These are phyloP conservation scores for Cubamyces sp. DNA, from an alignment of 768 basidiomycete species.

Conservation along the genomic window DNA sequence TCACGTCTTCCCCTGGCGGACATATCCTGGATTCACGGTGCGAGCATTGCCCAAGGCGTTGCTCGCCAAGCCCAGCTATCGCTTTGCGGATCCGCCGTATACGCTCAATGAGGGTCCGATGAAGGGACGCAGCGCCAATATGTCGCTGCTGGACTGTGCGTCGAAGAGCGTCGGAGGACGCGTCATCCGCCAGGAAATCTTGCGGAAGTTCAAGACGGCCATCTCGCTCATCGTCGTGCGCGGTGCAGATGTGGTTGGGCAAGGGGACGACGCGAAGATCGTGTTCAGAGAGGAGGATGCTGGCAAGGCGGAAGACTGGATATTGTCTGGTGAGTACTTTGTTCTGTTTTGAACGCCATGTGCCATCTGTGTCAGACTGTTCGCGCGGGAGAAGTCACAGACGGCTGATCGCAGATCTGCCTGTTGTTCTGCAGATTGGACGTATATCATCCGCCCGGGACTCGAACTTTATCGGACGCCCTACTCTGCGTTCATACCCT, in stretches of 20 bases:
- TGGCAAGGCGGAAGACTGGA: conserved; percentile 11
- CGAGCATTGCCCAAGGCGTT: conserved; percentile 39
- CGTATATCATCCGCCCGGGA: conserved; percentile 47
- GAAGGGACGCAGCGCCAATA: conserved; percentile 30
- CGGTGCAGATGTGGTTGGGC: conserved; percentile 39
- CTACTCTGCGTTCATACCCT: conserved; percentile 43
- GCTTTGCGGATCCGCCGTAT: conserved; percentile 31
- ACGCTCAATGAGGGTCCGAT: conserved; percentile 9
- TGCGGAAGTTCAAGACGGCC: conserved; percentile 43
- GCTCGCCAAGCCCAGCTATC: conserved; percentile 29
- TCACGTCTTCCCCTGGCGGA: conserved; percentile 14
- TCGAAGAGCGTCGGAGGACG: conserved; percentile 38
- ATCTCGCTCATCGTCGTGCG: conserved; percentile 45
- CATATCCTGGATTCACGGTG: conserved; percentile 28
- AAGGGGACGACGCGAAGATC: conserved; percentile 17
- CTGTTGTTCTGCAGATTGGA: conserved; percentile 45
- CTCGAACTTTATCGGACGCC: conserved; percentile 49
- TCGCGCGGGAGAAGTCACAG: background rate
- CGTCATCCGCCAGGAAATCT: conserved; percentile 39
- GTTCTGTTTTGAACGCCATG: background rate
- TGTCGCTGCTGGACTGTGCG: conserved; percentile 41
- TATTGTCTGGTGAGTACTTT: conserved; percentile 26
- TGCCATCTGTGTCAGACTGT: background rate
- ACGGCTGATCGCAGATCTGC: background rate
- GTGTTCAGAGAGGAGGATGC: conserved; percentile 19